Conservation (phyloP, 1,284 basidiomycete genomes). For the Vanrija humicola region DNA sequence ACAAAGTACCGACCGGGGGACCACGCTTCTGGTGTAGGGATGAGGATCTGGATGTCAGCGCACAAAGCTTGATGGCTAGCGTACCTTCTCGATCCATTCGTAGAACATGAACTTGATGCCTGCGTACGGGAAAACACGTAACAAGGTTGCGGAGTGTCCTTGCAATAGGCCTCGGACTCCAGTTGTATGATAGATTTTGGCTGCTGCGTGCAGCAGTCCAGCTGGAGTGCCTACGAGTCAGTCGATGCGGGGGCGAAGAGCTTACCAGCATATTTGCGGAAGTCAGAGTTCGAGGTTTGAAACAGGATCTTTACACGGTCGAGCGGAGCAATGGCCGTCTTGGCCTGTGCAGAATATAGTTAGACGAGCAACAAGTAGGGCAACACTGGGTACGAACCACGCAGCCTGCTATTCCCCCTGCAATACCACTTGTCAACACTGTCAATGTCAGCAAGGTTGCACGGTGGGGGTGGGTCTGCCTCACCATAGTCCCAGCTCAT, state of each 20-base stretch:
- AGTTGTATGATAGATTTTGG: slow-evolving; percentile 66
- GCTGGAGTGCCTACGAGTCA: slow-evolving; percentile 34
- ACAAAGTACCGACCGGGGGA: slow-evolving; percentile 79
- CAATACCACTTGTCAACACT: slow-evolving; percentile 60
- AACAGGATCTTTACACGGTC: slow-evolving; percentile 99
- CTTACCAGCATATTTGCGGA: slow-evolving; percentile 82
- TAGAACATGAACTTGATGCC: slow-evolving; percentile 98
- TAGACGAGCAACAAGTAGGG: background rate
- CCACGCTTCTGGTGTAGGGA: slow-evolving; percentile 75
- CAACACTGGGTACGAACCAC: slow-evolving; percentile 60
- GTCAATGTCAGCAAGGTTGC: background rate
- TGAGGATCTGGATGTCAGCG: slow-evolving; percentile 58
- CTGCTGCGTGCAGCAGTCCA: slow-evolving; percentile 74
- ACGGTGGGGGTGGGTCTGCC: slow-evolving; percentile 10
- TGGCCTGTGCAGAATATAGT: slow-evolving; percentile 60
- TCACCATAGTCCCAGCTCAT: slow-evolving; percentile 64
- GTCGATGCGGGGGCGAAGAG: background rate
- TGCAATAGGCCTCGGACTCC: slow-evolving; percentile 83
- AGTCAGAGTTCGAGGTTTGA: slow-evolving; percentile 94
- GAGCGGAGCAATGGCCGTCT: slow-evolving; percentile 93
- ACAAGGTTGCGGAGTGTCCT: slow-evolving; percentile 85
- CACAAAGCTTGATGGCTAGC: slow-evolving; percentile 27
- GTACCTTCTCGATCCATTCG: slow-evolving; percentile 74
- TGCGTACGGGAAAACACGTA: slow-evolving; percentile 84
- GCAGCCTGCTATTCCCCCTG: slow-evolving; percentile 90